Evolutionary conservation across 2,329 filamentous ascomycete genomes (phyloP).

Genomic region (Hypoxylon sp.): DNA sequence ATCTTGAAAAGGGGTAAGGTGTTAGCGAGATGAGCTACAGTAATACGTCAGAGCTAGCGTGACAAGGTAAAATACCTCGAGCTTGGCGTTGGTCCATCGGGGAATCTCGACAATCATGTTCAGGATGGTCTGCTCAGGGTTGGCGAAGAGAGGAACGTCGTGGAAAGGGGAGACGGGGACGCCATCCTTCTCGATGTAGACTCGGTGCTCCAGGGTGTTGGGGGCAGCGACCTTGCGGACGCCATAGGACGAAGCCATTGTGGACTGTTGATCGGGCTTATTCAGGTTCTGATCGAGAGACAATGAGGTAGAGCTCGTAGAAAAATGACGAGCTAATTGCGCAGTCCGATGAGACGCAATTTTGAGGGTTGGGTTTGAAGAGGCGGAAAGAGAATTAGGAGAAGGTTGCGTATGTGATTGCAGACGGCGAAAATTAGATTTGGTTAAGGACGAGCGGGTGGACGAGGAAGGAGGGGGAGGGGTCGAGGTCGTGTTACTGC

Average conservation of each 20-base stretch:
- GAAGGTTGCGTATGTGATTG: constrained; percentile 43
- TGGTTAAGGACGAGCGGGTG: constrained; percentile 31
- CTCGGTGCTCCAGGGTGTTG: constrained; percentile 96
- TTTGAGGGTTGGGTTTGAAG: constrained; percentile 49
- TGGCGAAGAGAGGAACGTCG: constrained; percentile 98
- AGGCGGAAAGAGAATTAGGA: constrained; percentile 24
- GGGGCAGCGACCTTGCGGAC: constrained; percentile 89
- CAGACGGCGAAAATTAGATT: constrained; percentile 41
- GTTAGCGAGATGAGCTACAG: constrained; percentile 31
- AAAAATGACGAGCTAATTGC: constrained; percentile 70
- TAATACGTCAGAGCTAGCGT: constrained; percentile 21
- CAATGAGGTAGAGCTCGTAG: constrained; percentile 54
- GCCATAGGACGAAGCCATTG: constrained; percentile 78
- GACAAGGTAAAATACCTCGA: constrained; percentile 76
- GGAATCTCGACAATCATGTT: constrained; percentile 99
- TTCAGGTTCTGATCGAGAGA: constrained; percentile 43
- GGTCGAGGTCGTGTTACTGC: constrained; percentile 50
- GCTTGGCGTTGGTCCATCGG: constrained; percentile 99
- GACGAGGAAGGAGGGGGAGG: constrained; percentile 54
- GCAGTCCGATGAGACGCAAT: constrained; percentile 67
- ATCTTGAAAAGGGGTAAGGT: constrained; percentile 71
- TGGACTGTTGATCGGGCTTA: constrained; percentile 49
- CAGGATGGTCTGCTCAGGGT: constrained; percentile 92
- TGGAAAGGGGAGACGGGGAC: constrained; percentile 95
- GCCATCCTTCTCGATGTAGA: constrained; percentile 99